Evolutionary conservation across 208 protist species (phyloP), one percentile per base, ranked within the genome.

Genomic region (Trypanosomatidae sp.): DNA sequence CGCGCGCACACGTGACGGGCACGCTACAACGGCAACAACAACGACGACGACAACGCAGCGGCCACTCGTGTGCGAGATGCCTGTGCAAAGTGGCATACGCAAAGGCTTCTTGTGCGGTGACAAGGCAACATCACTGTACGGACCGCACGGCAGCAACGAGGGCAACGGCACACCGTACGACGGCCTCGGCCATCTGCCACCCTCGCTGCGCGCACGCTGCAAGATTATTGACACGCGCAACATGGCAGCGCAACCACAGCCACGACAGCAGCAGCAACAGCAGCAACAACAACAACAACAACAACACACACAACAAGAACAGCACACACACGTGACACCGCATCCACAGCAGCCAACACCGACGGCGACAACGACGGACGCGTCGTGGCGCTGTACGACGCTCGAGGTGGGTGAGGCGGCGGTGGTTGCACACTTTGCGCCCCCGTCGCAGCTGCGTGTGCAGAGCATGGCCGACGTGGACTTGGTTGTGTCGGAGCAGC

Each of bases 181-280:
- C 53, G 66, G 66, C 4, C 53, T 92, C 11, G 48, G 50, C 8
- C 83, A 92, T 51, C 67, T 92, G 41, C 83, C 83, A 27, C 52
- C 71, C 28, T 72, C 64, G 4, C 54, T 92, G 35, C 54, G 75
- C 7, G 76, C 68, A 5, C 80, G 58, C 23, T 92, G 83, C 59
- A 64, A 78, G 39, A 69, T 92, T 33, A 61, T 92, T 26, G 78
- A 92, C 49, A 78, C 63, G 1, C 53, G 71, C 18, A 28, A 66
- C 23, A 18, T 61, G 38, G 40, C 19, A 4, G 18, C 30, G n/a
- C 30, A 35, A 8, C 3, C 8, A 18, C 6, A 41, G 20, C 20
- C 4, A 38, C 15, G 11, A 18, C 21, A 42, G 26, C 8, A 35
- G 19, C 15, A 27, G 38, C 8, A 43, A 20, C 28, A 11, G 28